Percentiles rank a stretch among this genome's conserved stretches.
These are phyloP conservation scores for Solioccasus polychromus DNA, from an alignment of 768 basidiomycete genomes.

Conservation along the genomic window DNA sequence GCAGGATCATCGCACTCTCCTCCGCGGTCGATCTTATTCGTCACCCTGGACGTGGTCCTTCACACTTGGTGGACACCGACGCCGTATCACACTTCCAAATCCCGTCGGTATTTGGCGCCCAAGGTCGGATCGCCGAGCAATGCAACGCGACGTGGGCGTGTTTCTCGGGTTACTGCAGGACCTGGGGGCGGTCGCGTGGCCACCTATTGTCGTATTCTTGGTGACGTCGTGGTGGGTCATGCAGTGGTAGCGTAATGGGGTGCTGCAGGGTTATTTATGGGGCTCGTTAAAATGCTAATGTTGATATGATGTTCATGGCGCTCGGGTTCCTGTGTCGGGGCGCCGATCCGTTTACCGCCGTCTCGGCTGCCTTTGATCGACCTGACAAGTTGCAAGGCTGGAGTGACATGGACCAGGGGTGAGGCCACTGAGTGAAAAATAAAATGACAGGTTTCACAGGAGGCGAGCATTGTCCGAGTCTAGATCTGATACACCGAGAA, in stretches of 20 bases:
- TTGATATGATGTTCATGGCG: no score
- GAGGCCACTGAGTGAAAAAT: no score
- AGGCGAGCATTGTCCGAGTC: background rate
- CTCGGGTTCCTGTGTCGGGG: background rate
- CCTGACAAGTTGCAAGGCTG: background rate
- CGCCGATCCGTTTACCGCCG: conserved; percentile 7
- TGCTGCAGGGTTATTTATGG: no score
- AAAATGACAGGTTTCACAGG: no score
- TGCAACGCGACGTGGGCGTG: conserved; percentile 22
- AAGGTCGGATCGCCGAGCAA: conserved; percentile 6
- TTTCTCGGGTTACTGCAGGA: conserved; percentile 32
- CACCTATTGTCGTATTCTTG: conserved; percentile 32
- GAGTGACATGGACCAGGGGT: no score
- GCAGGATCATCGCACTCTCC: conserved; percentile 1
- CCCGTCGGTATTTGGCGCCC: conserved; percentile 10
- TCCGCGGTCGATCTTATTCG: conserved; percentile 15
- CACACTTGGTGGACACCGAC: conserved; percentile 20
- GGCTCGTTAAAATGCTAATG: no score
- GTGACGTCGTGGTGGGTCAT: conserved; percentile 34
- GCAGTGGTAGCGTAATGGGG: conserved; percentile 24
- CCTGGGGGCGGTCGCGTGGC: conserved; percentile 36
- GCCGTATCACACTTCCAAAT: conserved; percentile 22
- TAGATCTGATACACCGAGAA: background rate
- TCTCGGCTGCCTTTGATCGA: background rate
- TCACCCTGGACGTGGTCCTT: conserved; percentile 26